Conservation (phyloP, 1,139 yeast genomes). For the Taphrina wiesneri region DNA sequence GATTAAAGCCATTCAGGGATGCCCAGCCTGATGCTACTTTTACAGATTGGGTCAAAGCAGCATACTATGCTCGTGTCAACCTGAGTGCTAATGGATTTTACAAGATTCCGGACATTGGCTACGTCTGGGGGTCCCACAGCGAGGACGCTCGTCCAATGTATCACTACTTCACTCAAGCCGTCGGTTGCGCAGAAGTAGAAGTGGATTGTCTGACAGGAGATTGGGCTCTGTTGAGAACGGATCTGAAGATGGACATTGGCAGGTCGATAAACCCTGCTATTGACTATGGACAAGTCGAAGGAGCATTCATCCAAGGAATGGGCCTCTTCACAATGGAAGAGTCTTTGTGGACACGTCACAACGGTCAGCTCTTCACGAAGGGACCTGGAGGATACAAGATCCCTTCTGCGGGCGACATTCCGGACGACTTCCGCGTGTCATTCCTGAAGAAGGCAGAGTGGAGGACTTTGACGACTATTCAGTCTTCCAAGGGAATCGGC, state of each 20-base stretch:
- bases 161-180: constrained; percentile 52
- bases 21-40: constrained; percentile 48
- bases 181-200: constrained; percentile 50
- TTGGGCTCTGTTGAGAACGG: constrained; percentile 50
- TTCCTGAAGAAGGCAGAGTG: constrained; percentile 50
- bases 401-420: constrained; percentile 53
- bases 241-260: constrained; percentile 54
- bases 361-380: constrained; percentile 50
- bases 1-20: constrained; percentile 49
- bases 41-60: constrained; percentile 48
- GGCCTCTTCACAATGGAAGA: constrained; percentile 54
- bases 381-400: constrained; percentile 56
- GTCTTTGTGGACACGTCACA: constrained; percentile 50
- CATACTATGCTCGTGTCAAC: constrained; percentile 51
- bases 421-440: constrained; percentile 50
- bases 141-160: constrained; percentile 51
- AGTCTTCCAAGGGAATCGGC: constrained; percentile 52
- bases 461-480: constrained; percentile 50
- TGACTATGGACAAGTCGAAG: constrained; percentile 55
- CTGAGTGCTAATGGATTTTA: constrained; percentile 54
- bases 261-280: constrained; percentile 53
- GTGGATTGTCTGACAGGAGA: constrained; percentile 53
- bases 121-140: constrained; percentile 46
- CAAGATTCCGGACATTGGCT: constrained; percentile 55
- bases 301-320: constrained; percentile 54